Evolutionary conservation across 495 filamentous ascomycete species (phyloP).

Genomic region (Penicillium canariense): DNA sequence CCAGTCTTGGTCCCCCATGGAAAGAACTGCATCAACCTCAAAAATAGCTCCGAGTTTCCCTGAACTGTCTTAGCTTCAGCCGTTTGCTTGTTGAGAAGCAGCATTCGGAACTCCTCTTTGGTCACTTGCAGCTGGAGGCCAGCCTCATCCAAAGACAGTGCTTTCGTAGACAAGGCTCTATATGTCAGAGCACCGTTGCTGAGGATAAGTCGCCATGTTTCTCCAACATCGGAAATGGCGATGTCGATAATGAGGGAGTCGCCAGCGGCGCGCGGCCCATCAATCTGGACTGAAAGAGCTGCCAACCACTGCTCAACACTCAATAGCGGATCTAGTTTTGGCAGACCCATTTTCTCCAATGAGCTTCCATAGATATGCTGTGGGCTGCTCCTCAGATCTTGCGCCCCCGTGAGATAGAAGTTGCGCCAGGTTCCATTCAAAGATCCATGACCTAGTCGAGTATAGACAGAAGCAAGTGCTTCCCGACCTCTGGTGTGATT

Average conservation of each 20-base stretch:
- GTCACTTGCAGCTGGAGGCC: not conserved
- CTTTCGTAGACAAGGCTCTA: not conserved
- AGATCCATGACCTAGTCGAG: conserved; percentile 24
- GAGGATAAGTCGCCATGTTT: conserved; percentile 15
- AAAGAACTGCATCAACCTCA: not conserved
- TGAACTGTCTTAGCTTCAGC: not conserved
- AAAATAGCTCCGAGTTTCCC: not conserved
- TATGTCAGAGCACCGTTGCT: conserved; percentile 19
- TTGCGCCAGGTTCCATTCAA: conserved; percentile 25
- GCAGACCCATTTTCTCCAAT: not conserved
- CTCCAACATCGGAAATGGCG: conserved; percentile 2
- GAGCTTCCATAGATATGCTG: not conserved
- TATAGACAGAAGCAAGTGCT: conserved; percentile 15
- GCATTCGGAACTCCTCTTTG: not conserved
- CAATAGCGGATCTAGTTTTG: conserved; percentile 1
- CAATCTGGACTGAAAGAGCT: conserved; percentile 12
- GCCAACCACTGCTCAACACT: conserved; percentile 12
- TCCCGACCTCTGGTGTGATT: not conserved
- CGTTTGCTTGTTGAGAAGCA: not conserved
- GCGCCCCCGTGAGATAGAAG: conserved; percentile 23
- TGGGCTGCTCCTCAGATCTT: conserved; percentile 4
- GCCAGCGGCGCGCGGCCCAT: conserved; percentile 12
- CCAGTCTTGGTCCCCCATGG: not conserved
- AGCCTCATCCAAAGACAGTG: not conserved
- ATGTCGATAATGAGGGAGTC: conserved; percentile 14